Evolutionary conservation across 331 rosid species (phyloP), one percentile per base, ranked within the genome.

Genomic region (Pyracantha coccinea): DNA sequence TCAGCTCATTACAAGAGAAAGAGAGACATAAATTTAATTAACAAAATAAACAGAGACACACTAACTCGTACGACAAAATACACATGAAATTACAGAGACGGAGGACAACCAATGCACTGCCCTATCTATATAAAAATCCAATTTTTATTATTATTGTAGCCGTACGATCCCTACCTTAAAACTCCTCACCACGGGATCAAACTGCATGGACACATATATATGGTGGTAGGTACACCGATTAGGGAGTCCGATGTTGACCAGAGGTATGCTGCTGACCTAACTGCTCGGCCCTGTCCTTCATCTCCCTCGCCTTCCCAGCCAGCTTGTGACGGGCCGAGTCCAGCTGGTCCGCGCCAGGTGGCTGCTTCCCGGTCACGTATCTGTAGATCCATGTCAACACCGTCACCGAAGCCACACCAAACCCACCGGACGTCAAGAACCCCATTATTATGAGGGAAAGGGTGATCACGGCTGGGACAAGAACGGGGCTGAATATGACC

Each of bases 401-500:
- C 0, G 87, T 83, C 23, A 89, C 21, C 21, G 95, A 87, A 0
- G 88, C 91, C 29, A 86, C 89, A 1, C 92, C 88, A 12, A 91
- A 84, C 1, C 92, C 92, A 0, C 92, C 89, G 0, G 92, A 84
- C 3, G 87, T 75, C 54, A 91, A 32, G 73, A 91, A 91, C 21
- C 97, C 97, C 8, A 71, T 21, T 8, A 69, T 28, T 21, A 91
- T 35, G 1, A 91, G 77, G 0, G 85, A 73, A 19, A 84, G 79
- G 0, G 85, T 20, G 25, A 87, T 69, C 23, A 83, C 72, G 3
- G 97, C 90, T 0, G 92, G 95, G 2, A 91, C 85, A 0, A 91
- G 82, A 20, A 89, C 89, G 2, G 92, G 97, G 8, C 97, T 91
- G 84, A 89, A 91, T n/a, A 91, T 78, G 27, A 89, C 89, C 0